phyloP scores from a whole-genome alignment of 805 yeast genomes.

The Yamadazyma laniorum region DNA sequence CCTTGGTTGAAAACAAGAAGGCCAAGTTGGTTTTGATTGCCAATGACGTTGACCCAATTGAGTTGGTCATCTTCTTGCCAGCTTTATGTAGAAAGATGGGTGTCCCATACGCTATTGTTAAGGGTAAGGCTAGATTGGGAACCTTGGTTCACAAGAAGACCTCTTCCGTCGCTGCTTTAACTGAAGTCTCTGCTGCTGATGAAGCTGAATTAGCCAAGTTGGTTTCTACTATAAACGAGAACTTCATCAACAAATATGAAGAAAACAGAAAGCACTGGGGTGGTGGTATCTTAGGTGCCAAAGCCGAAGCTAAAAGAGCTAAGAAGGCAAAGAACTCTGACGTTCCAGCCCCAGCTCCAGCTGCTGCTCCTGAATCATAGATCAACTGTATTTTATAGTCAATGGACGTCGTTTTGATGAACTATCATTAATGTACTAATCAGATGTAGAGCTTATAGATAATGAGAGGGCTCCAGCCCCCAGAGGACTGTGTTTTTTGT shows the following conservation, averaged over 20 bases:
- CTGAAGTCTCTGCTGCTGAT: constrained; percentile 93
- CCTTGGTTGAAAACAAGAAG: constrained; percentile 97
- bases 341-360: constrained; percentile 23
- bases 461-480: constrained; percentile 12
- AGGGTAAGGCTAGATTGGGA: constrained; percentile 77
- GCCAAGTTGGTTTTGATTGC: constrained; percentile 96
- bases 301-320: constrained; percentile 82
- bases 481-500: constrained; percentile 9
- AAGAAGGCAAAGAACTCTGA: constrained; percentile 65
- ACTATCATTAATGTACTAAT: no score
- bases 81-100: constrained; percentile 99
- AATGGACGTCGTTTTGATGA: neutral
- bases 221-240: constrained; percentile 88
- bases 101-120: constrained; percentile 94
- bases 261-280: constrained; percentile 99
- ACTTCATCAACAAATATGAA: constrained; percentile 92
- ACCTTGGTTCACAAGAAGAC: constrained; percentile 96
- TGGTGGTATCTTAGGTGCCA: constrained; percentile 97
- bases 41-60: constrained; percentile 99
- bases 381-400: constrained; percentile 9
- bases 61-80: constrained; percentile 94
- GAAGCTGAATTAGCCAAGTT: constrained; percentile 92
- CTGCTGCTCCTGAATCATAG: constrained; percentile 3
- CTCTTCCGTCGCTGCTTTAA: constrained; percentile 94
- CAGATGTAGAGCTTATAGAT: no score